phyloP scores from a whole-genome alignment of 108 stramenopile species.

The Pseudonitzschia pungens region DNA sequence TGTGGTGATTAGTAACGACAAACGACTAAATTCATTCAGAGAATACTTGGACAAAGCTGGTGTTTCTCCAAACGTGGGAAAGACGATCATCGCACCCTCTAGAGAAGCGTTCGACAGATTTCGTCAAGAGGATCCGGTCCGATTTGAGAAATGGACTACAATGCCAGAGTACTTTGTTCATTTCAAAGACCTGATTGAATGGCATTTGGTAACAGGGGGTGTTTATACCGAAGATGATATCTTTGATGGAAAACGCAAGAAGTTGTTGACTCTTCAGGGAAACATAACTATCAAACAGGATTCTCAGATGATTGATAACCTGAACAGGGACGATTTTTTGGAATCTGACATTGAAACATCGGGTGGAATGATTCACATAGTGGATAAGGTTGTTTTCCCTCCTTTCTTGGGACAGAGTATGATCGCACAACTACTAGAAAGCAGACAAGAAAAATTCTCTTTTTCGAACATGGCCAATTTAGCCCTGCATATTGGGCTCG shows the following conservation, averaged over 20 bases:
- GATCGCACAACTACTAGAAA: conserved; percentile 23
- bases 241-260: conserved; percentile 19
- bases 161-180: conserved; percentile 36
- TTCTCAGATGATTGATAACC: conserved; percentile 23
- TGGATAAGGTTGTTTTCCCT: conserved; percentile 30
- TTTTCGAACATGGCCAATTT: conserved; percentile 42
- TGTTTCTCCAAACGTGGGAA: conserved; percentile 28
- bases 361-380: conserved; percentile 26
- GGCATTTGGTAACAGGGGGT: conserved; percentile 28
- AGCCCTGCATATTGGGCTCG: conserved; percentile 23
- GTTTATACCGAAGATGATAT: conserved; percentile 26
- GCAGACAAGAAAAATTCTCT: conserved; percentile 19
- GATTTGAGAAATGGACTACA: conserved; percentile 20
- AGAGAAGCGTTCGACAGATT: conserved; percentile 43
- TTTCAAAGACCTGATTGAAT: conserved; percentile 16
- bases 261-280: conserved; percentile 13
- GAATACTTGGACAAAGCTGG: conserved; percentile 25
- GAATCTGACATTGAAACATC: conserved; percentile 24
- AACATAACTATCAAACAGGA: conserved; percentile 27
- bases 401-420: conserved; percentile 26
- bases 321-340: conserved; percentile 3
- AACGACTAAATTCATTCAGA: conserved; percentile 27
- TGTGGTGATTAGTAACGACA: conserved; percentile 6
- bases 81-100: conserved; percentile 46
- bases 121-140: conserved; percentile 13